Conservation (phyloP, 441 rosid species). For the Pelargonium cotyledonis region DNA sequence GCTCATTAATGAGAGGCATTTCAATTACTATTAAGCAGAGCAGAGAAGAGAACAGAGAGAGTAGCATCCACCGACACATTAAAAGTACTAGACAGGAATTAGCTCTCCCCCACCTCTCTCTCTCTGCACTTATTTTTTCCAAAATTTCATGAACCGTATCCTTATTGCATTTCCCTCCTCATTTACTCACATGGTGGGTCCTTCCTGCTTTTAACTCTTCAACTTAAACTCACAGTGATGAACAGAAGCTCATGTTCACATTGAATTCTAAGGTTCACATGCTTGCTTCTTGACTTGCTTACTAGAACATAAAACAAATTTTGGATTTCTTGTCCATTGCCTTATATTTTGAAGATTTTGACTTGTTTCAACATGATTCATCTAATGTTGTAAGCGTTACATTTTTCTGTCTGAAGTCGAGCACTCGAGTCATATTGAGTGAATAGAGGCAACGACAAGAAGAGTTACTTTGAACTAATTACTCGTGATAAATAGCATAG, state of each 20-base stretch:
- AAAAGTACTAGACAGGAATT: background rate
- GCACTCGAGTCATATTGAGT: too few species aligned
- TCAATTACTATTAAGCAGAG: background rate
- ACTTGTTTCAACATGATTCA: too few species aligned
- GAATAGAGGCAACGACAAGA: too few species aligned
- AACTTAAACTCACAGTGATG: background rate
- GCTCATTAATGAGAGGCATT: background rate
- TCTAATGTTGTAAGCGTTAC: too few species aligned
- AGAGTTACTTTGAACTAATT: too few species aligned
- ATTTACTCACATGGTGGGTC: constrained; percentile 2
- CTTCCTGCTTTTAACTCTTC: background rate
- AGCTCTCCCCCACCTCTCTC: background rate
- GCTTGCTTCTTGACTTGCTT: too few species aligned
- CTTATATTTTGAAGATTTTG: too few species aligned
- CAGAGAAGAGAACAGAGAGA: background rate
- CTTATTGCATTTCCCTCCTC: background rate
- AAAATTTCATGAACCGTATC: background rate
- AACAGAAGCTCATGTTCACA: too few species aligned
- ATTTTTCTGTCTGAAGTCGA: too few species aligned
- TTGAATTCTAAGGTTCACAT: too few species aligned
- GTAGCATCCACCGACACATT: background rate
- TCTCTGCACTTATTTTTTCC: background rate
- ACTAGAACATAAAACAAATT: background rate
- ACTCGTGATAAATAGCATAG: too few species aligned
- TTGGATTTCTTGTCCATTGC: background rate